These are phyloP conservation scores for Bacterosira constricta DNA, from an alignment of 108 stramenopile genomes.

Conservation along the genomic window DNA sequence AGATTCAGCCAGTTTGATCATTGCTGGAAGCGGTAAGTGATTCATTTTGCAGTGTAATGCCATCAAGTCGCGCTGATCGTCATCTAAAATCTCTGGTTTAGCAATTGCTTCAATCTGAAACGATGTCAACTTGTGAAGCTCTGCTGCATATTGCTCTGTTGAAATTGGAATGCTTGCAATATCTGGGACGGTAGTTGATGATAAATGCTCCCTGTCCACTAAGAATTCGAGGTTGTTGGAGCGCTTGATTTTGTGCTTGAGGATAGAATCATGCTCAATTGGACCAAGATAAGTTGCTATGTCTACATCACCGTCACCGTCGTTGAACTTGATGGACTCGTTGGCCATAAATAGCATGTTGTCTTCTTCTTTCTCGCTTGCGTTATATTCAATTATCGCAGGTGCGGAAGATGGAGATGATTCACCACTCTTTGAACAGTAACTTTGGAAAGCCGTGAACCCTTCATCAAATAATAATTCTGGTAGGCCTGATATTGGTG, in stretches of 20 bases:
- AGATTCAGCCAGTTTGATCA: background rate
- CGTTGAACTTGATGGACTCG: background rate
- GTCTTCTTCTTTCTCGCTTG: background rate
- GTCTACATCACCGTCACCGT: background rate
- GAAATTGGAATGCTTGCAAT: background rate
- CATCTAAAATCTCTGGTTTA: background rate
- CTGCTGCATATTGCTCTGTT: background rate
- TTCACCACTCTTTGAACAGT: too few relatives aligned
- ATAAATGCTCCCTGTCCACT: background rate
- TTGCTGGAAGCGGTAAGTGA: background rate
- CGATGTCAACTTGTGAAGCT: background rate
- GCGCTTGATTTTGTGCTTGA: background rate
- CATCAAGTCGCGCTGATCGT: background rate
- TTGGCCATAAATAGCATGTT: background rate
- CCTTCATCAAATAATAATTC: background rate
- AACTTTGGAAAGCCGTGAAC: background rate
- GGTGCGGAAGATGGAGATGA: too few relatives aligned
- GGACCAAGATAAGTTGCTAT: background rate
- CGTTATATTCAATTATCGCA: too few relatives aligned
- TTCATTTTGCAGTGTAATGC: background rate
- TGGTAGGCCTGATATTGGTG: background rate
- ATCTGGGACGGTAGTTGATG: background rate
- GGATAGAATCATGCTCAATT: background rate
- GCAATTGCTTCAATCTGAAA: background rate
- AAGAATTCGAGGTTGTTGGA: background rate